Base-by-base conservation (phyloP, 306 rosid genomes). In the Sindora glabra region DNA sequence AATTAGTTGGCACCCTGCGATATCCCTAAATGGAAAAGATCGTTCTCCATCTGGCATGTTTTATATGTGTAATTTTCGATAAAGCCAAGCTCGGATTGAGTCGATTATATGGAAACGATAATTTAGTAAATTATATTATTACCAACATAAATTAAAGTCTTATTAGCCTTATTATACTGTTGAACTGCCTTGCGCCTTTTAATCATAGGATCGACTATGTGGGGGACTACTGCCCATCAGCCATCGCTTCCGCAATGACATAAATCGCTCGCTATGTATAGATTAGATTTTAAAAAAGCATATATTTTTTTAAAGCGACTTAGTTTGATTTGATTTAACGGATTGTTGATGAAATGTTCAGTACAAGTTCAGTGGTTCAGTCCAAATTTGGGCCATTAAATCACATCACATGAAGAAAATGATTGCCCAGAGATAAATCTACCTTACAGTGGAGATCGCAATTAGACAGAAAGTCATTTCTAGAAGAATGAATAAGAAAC, bases 151-250 rank as follows among this genome's bases (percentile, higher is more conserved):
- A 12, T 5, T 23, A 9, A 53, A 40, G 17, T 5, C 21, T 21
- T 12, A 22, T 15, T 23, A 52, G n/a, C 37, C 21, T 50, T 40
- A 29, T 53, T 57, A 64, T 18, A 51, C 8, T 29, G 34, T 4
- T 29, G n/a, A n/a, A 29, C 8, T 4, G 5, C 5, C 5, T 29
- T 9, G 2, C 11, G 18, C 9, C 42, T 39, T 41, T 51, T 51
- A 27, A 67, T 45, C 56, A 45, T 27, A 52, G 37, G 24, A 41
- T 45, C 56, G 56, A 69, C 68, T 32, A 49, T 50, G 18, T 15
- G 48, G 60, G 37, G 60, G 41, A 64, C 41, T 25, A 37, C 29
- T 27, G 38, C 59, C 38, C 69, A 24, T 25, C 59, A 36, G 49
- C 38, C 69, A 24, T 25, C 59, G 24, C 24, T 37, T 41, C 42